Conservation (phyloP, 352 stramenopile genomes). For the Hyaloperonospora arabidopsidis region DNA sequence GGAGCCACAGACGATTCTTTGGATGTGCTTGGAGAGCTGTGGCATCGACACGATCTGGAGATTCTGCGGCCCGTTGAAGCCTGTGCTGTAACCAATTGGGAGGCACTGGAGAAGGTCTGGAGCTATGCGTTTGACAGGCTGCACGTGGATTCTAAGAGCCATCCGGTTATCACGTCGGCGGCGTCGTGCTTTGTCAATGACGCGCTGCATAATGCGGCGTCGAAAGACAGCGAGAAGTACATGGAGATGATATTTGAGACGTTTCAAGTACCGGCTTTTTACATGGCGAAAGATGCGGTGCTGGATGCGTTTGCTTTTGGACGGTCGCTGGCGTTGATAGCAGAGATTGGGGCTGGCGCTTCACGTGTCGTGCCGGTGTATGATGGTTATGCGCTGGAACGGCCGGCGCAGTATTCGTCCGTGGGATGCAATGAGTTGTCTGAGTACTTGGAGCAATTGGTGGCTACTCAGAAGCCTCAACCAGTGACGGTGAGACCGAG, state of each 20-base stretch:
- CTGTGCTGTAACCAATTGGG: constrained; percentile 69
- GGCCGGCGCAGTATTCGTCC: constrained; percentile 61
- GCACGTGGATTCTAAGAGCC: constrained; percentile 52
- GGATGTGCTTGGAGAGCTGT: constrained; percentile 46
- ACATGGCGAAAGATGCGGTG: constrained; percentile 85
- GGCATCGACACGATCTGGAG: constrained; percentile 47
- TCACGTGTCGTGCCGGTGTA: constrained; percentile 86
- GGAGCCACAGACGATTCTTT: constrained; percentile 10
- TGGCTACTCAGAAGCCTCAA: constrained; percentile 31
- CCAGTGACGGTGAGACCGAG: constrained; percentile 42
- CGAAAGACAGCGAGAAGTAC: constrained; percentile 69
- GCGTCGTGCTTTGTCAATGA: constrained; percentile 74
- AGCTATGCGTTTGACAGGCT: constrained; percentile 62
- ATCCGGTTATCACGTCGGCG: constrained; percentile 71
- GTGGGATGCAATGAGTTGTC: constrained; percentile 68
- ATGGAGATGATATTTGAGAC: constrained; percentile 90
- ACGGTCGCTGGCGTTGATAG: constrained; percentile 78
- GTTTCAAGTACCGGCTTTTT: constrained; percentile 85
- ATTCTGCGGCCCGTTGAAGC: constrained; percentile 48
- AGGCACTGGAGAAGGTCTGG: constrained; percentile 84
- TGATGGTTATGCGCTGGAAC: constrained; percentile 85
- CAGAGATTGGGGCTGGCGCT: constrained; percentile 80
- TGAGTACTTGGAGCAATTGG: constrained; percentile 64
- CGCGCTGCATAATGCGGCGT: constrained; percentile 43
- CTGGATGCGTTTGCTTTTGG: constrained; percentile 89